Evolutionary conservation across 352 stramenopile species (phyloP).

Genomic region (Globisporangium splendens): DNA sequence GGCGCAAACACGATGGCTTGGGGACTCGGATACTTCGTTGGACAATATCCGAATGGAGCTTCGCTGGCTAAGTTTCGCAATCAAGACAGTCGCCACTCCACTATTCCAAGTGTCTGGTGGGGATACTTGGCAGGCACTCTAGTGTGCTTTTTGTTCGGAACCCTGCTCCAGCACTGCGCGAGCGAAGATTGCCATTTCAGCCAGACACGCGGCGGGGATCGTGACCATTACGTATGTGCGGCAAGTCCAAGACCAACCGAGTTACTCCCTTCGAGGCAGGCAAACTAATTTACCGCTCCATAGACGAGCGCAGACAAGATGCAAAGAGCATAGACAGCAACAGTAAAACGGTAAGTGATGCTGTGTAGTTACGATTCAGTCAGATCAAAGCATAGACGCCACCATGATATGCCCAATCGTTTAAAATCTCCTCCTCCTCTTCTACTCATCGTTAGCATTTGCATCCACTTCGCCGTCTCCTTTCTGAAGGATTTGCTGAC

Average conservation of each 20-base stretch:
- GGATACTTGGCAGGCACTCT: conserved; percentile 23
- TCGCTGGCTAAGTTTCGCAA: conserved; percentile 10
- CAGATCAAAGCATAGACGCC: neutral
- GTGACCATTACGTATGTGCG: neutral
- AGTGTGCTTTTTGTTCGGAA: conserved; percentile 20
- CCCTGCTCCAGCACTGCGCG: conserved; percentile 20
- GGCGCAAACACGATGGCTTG: conserved; percentile 23
- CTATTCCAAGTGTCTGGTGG: conserved; percentile 24
- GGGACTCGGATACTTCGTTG: conserved; percentile 30
- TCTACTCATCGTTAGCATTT: neutral
- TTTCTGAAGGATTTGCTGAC: conserved; percentile 31
- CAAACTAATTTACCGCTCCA: neutral
- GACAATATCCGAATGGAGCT: conserved; percentile 24
- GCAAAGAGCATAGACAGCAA: too few species aligned
- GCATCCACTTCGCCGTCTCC: neutral
- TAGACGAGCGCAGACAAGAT: neutral
- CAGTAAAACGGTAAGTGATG: neutral
- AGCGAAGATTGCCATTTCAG: too few species aligned
- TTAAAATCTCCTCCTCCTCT: neutral
- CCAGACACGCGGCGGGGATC: neutral
- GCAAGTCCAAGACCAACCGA: neutral
- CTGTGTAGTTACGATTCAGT: neutral
- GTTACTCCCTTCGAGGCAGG: neutral
- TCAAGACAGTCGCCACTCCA: conserved; percentile 4
- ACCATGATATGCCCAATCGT: neutral